Percentiles rank a stretch among this genome's conserved stretches.
These are phyloP conservation scores for Fusarium siculi DNA, from an alignment of 2,329 filamentous ascomycete genomes.

Conservation along the genomic window DNA sequence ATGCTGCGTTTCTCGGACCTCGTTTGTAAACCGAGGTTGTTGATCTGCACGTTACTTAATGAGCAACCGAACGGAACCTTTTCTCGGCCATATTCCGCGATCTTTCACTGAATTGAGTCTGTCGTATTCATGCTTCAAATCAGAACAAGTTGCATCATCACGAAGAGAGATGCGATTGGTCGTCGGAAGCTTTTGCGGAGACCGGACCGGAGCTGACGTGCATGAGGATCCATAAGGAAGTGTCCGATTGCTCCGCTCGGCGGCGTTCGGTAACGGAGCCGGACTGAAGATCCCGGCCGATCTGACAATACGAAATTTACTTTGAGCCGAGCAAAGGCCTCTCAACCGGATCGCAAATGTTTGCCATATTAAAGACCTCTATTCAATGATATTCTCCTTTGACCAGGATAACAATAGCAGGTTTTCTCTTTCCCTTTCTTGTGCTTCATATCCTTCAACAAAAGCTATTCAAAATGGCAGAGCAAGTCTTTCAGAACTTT, in stretches of 20 bases:
- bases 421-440: background rate
- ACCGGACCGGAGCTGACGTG: background rate
- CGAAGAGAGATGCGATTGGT: background rate
- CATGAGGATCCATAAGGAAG: background rate
- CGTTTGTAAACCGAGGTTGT: background rate
- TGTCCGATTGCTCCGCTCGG: background rate
- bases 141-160: background rate
- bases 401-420: background rate
- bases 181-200: background rate
- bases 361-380: background rate
- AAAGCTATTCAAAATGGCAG: background rate
- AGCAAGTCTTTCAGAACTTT: conserved; percentile 63
- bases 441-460: background rate
- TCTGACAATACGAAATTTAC: background rate
- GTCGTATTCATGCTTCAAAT: background rate
- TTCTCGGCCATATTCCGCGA: background rate
- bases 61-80: background rate
- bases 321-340: background rate
- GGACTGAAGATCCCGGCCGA: background rate
- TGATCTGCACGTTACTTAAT: background rate
- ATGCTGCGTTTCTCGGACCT: background rate
- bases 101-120: rapidly evolving
- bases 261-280: background rate
- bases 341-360: no score
- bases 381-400: background rate